Conservation (phyloP, 2,329 filamentous ascomycete species). For the Talaromyces islandicus region DNA sequence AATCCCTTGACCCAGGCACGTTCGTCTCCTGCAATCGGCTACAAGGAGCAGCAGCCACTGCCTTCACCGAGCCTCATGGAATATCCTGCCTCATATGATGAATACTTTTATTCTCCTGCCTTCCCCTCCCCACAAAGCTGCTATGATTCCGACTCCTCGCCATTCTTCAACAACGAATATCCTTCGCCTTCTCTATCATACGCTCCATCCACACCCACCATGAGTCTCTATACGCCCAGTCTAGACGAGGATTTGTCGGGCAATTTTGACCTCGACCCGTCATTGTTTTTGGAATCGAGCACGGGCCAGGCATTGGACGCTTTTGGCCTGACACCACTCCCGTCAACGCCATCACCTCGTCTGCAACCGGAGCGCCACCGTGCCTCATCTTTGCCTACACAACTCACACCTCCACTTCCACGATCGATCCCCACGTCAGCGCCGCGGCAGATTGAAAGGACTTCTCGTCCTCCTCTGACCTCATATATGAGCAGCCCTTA, state of each 20-base stretch:
- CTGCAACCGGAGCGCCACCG: slow-evolving; percentile 6
- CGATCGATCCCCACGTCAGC: slow-evolving; percentile 7
- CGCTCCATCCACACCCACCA: slow-evolving; percentile 9
- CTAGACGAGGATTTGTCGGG: slow-evolving; percentile 7
- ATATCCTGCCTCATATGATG: neutral
- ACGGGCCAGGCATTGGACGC: slow-evolving; percentile 2
- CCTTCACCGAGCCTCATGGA: neutral
- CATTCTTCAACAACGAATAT: slow-evolving; percentile 7
- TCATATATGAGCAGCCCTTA: neutral
- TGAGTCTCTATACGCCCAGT: slow-evolving; percentile 9
- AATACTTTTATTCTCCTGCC: neutral
- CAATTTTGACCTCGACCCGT: slow-evolving; percentile 4
- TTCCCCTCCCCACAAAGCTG: neutral
- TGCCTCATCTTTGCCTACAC: slow-evolving; percentile 6
- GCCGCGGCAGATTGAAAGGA: neutral
- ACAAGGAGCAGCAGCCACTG: neutral
- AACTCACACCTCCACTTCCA: slow-evolving; percentile 8
- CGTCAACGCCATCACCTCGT: neutral
- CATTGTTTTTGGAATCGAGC: neutral
- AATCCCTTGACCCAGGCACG: neutral
- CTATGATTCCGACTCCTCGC: neutral
- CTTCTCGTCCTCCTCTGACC: neutral
- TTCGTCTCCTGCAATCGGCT: neutral
- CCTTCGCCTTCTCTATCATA: slow-evolving; percentile 9
- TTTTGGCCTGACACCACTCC: slow-evolving; percentile 7